Percentiles rank a stretch among this genome's conserved stretches.
Conservation (phyloP, 768 basidiomycete species). For the Mycena sanguinolenta region DNA sequence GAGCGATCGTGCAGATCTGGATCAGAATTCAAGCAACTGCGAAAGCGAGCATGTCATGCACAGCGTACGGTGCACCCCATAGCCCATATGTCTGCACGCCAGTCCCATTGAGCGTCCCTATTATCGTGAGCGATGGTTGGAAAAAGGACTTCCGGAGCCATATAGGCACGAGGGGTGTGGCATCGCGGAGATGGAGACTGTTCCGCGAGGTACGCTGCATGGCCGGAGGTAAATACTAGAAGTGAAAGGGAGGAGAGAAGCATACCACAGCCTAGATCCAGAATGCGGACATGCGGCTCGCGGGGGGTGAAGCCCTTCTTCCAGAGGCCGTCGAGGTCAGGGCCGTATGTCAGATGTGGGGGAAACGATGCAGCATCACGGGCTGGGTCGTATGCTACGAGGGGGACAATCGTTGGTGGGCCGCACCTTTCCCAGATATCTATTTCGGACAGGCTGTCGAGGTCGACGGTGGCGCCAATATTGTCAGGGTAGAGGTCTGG, state of each 20-base stretch:
- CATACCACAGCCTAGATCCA: conserved; percentile 11
- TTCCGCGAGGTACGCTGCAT: no score
- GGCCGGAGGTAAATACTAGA: no score
- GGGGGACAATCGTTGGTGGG: neutral
- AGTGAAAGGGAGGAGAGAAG: neutral
- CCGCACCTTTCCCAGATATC: neutral
- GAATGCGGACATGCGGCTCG: conserved; percentile 2
- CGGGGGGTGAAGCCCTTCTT: neutral
- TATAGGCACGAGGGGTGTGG: neutral
- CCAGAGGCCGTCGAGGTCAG: neutral
- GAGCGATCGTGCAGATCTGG: no score
- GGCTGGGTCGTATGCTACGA: neutral
- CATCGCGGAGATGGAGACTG: neutral
- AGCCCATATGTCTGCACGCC: conserved; percentile 4
- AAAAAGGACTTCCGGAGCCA: conserved; percentile 5
- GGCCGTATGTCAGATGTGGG: neutral
- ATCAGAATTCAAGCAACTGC: no score
- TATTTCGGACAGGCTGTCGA: conserved; percentile 2
- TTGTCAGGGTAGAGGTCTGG: conserved; percentile 7
- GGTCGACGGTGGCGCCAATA: conserved; percentile 5
- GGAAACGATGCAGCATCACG: conserved; percentile 11
- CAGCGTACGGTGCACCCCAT: no score
- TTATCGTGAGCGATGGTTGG: neutral
- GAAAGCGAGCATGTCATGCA: no score
- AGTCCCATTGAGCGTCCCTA: neutral